phyloP scores from a whole-genome alignment of 148 eudicot species.

The Polygonum maritimum region DNA sequence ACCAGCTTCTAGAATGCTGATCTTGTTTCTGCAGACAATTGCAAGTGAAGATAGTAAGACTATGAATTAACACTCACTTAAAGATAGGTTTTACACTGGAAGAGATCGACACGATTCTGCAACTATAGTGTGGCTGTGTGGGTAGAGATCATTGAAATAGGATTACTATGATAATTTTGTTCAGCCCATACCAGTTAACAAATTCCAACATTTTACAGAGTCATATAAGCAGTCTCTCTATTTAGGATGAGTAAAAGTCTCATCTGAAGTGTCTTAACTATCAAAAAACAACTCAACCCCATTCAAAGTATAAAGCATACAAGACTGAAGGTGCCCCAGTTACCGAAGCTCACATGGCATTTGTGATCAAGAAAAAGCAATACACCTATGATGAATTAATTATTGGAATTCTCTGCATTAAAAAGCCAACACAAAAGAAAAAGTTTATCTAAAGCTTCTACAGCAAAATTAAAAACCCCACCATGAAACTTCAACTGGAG shows the following conservation, averaged over 20 bases:
- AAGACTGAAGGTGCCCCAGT: background rate
- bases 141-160: background rate
- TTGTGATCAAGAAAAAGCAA: background rate
- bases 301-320: background rate
- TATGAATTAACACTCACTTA: background rate
- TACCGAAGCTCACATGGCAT: background rate
- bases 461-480: background rate
- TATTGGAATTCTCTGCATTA: background rate
- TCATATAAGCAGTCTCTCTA: background rate
- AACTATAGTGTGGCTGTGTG: background rate
- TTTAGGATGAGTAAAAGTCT: background rate
- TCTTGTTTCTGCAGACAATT: slow-evolving; percentile 55
- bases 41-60: background rate
- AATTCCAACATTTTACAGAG: background rate
- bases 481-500: background rate
- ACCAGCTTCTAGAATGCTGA: slow-evolving; percentile 72
- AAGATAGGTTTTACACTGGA: background rate
- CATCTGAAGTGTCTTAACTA: background rate
- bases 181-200: background rate
- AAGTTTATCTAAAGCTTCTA: background rate
- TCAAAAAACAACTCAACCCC: background rate
- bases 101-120: background rate
- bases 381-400: background rate
- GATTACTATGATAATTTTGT: background rate
- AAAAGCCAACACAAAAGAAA: background rate